phyloP scores from a whole-genome alignment of 2,329 filamentous ascomycete genomes.

The Alternaria sp. region DNA sequence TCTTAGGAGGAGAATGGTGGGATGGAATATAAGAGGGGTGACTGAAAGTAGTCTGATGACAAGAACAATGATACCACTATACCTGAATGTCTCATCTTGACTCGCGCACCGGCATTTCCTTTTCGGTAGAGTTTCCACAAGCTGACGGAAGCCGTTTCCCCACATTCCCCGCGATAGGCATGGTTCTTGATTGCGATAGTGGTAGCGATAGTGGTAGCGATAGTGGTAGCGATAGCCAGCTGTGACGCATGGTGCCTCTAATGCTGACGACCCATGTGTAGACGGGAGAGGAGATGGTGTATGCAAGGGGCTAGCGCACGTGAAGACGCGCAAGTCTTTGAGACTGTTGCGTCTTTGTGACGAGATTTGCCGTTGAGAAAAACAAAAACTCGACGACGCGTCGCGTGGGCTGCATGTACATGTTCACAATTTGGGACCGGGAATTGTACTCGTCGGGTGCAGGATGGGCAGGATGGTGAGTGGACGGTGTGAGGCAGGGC shows the following conservation, averaged over 20 bases:
- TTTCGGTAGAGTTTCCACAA: slow-evolving; percentile 1
- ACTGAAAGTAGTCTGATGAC: not conserved
- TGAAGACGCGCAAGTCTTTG: slow-evolving; percentile 13
- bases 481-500: slow-evolving; percentile 2
- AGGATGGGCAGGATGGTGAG: not conserved
- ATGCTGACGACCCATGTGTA: slow-evolving; percentile 2
- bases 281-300: not conserved
- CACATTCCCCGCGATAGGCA: slow-evolving; percentile 20
- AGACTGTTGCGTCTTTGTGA: not conserved
- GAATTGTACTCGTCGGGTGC: not conserved
- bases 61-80: not conserved
- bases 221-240: not conserved
- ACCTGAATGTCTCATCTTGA: not conserved
- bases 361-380: not conserved
- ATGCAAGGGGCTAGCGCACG: slow-evolving; percentile 15
- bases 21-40: not conserved
- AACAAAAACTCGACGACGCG: not conserved
- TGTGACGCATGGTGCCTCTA: slow-evolving; percentile 8
- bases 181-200: slow-evolving; percentile 7
- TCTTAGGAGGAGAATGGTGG: not conserved
- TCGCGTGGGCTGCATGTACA: not conserved
- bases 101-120: slow-evolving; percentile 14
- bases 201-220: slow-evolving; percentile 8
- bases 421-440: not conserved
- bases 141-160: slow-evolving; percentile 15